Evolutionary conservation across 441 rosid genomes (phyloP), one percentile per base, ranked within the genome.

Genomic region (Mallotus japonicus): DNA sequence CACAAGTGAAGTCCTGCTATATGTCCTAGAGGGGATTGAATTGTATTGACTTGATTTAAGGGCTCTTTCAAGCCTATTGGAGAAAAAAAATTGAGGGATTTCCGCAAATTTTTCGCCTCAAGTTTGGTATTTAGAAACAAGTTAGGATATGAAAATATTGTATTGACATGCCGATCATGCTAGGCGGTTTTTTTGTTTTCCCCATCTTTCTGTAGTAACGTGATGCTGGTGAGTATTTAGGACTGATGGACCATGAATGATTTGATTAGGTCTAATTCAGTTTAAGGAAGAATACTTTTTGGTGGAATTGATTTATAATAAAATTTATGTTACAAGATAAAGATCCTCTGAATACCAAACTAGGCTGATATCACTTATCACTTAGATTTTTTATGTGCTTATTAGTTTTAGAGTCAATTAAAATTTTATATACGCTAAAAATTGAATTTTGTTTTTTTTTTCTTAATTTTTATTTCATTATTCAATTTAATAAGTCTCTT

Each of bases 1-100:
- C 77, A 87, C 82, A 90, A 86, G 80, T 86, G 84, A 78, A 74
- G 47, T 56, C 53, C 56, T 40, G 11, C 19, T 3, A 42, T 44
- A 22, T 44, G 32, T 4, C 8, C 1, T 61, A 75, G 63, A 50
- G 3, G 32, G 59, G 22, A 55, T 51, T 20, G 24, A 65, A 42
- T 42, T 13, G 13, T 55, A 24, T 58, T 70, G 62, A 76, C 74
- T 42, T 47, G 3, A 53, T 24, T 46, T 34, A n/a, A 28, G 32
- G 47, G 20, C 37, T 11, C 9, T 49, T 55, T 47, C 5, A 32
- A 51, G 13, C 14, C 32, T 16, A 9, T 8, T 34, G 12, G 72
- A 42, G 51, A 73, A 28, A 51, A 13, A 34, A 32, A 12, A 28
- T 51, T 6, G 14, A 34, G 24, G 46, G 61, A 4, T 16, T 61